A percentile compares a stretch with the other conserved stretches of the same genome.
phyloP scores from a whole-genome alignment of 805 yeast genomes.

The Kuraishia cidri region DNA sequence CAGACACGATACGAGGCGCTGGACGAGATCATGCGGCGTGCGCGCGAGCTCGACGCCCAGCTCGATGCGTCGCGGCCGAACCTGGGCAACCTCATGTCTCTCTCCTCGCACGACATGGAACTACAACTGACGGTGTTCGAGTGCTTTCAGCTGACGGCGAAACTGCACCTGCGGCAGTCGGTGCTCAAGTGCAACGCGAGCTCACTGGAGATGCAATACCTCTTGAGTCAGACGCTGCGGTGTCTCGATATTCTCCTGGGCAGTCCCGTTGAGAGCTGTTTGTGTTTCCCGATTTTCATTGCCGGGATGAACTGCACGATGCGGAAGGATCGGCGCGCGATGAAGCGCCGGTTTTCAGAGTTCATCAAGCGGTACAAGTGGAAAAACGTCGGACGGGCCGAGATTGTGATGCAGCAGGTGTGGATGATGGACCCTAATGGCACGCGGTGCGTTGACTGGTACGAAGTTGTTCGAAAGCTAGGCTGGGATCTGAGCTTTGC shows the following conservation, averaged over 20 bases:
- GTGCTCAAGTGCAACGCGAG: conserved; percentile 53
- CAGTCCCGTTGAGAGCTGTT: conserved; percentile 59
- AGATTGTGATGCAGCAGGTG: conserved; percentile 33
- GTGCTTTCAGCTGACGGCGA: conserved; percentile 60
- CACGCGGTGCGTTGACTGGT: conserved; percentile 63
- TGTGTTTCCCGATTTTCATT: conserved; percentile 71
- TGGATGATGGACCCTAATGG: conserved; percentile 45
- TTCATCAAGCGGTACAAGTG: conserved; percentile 59
- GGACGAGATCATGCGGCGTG: conserved; percentile 21
- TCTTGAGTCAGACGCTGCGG: conserved; percentile 42
- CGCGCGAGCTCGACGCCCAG: conserved; percentile 33
- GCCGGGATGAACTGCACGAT: conserved; percentile 64
- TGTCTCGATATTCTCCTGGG: conserved; percentile 56
- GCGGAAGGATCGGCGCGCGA: conserved; percentile 37
- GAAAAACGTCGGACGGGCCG: conserved; percentile 44
- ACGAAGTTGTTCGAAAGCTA: conserved; percentile 48
- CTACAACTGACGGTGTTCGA: conserved; percentile 65
- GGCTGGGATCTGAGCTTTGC: conserved; percentile 83
- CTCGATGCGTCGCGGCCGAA: conserved; percentile 47
- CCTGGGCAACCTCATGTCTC: conserved; percentile 27
- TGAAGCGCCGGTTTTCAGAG: conserved; percentile 42
- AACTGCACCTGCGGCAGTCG: conserved; percentile 58
- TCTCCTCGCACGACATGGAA: conserved; percentile 41
- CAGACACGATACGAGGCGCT: conserved; percentile 20
- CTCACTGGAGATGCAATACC: conserved; percentile 51